A percentile compares a stretch with the other conserved stretches of the same genome.
Conservation (phyloP, 331 rosid genomes). For the Cydonia oblonga region DNA sequence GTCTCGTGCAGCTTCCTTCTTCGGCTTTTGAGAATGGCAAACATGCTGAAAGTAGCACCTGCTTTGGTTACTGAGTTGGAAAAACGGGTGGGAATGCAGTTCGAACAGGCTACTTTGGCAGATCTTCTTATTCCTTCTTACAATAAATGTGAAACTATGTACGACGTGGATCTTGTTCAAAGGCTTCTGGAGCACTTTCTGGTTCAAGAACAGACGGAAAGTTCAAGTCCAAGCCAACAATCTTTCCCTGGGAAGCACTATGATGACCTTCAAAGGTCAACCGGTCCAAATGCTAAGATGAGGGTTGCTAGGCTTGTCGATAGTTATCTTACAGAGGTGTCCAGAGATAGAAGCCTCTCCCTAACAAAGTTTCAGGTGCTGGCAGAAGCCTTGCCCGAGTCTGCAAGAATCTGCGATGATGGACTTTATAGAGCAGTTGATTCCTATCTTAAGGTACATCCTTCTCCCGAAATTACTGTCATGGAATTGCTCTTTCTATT, state of each 20-base stretch:
- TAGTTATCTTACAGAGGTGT: conserved; percentile 88
- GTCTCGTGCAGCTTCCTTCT: conserved; percentile 92
- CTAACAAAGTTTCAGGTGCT: conserved; percentile 91
- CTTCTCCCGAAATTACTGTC: neutral
- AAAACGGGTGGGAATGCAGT: conserved; percentile 94
- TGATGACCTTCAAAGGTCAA: conserved; percentile 28
- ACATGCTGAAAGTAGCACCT: conserved; percentile 73
- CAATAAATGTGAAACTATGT: conserved; percentile 54
- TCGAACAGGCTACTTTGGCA: conserved; percentile 68
- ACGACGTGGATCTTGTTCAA: conserved; percentile 87
- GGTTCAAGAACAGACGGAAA: conserved; percentile 76
- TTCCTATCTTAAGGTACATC: conserved; percentile 73
- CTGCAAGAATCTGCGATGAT: conserved; percentile 88
- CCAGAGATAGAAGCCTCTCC: conserved; percentile 80
- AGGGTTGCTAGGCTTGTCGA: conserved; percentile 95
- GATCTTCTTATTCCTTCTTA: conserved; percentile 75
- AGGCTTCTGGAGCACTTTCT: conserved; percentile 89
- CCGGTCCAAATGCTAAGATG: conserved; percentile 57
- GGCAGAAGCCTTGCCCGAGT: conserved; percentile 93
- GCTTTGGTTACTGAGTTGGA: conserved; percentile 85
- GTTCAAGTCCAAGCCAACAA: conserved; percentile 56
- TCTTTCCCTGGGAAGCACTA: conserved; percentile 45
- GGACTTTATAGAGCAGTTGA: conserved; percentile 93
- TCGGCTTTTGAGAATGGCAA: conserved; percentile 73
- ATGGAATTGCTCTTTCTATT: neutral